Conservation (phyloP, 495 filamentous ascomycete species). For the Penicilliopsis zonata region DNA sequence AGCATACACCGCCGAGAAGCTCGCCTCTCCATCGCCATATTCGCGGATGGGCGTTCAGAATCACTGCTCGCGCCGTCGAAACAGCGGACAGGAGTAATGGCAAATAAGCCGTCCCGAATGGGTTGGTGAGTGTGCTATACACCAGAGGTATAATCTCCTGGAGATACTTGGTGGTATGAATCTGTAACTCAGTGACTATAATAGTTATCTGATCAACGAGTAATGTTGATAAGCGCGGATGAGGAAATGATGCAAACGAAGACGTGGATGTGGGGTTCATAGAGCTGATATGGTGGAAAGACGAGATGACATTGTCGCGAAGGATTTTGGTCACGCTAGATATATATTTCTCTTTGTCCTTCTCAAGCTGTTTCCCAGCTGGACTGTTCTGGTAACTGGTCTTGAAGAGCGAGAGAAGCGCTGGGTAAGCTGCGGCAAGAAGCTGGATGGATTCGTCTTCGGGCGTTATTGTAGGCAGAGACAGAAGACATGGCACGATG, state of each 20-base stretch:
- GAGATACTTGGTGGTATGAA: constrained; percentile 65
- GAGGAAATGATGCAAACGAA: constrained; percentile 34
- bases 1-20: constrained; percentile 47
- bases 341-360: constrained; percentile 8
- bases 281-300: constrained; percentile 37
- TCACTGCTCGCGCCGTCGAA: constrained; percentile 39
- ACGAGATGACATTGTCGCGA: constrained; percentile 30
- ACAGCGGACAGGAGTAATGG: constrained; percentile 42
- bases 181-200: constrained; percentile 48
- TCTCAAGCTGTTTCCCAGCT: constrained; percentile 1
- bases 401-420: constrained; percentile 46
- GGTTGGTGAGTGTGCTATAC: constrained; percentile 50
- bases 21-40: constrained; percentile 55
- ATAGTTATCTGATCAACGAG: constrained; percentile 43
- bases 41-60: constrained; percentile 66
- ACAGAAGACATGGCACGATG: constrained; percentile 57
- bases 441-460: constrained; percentile 55
- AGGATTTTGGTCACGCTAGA: constrained; percentile 17
- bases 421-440: constrained; percentile 52
- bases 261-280: constrained; percentile 28
- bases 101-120: constrained; percentile 50
- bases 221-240: constrained; percentile 32
- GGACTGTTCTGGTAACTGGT: constrained; percentile 18
- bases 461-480: constrained; percentile 69
- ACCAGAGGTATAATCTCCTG: constrained; percentile 60